A percentile compares a stretch with the other conserved stretches of the same genome.
Conservation (phyloP, 192 early-diverging fungal genomes). For the Rhizophagus clarus region DNA sequence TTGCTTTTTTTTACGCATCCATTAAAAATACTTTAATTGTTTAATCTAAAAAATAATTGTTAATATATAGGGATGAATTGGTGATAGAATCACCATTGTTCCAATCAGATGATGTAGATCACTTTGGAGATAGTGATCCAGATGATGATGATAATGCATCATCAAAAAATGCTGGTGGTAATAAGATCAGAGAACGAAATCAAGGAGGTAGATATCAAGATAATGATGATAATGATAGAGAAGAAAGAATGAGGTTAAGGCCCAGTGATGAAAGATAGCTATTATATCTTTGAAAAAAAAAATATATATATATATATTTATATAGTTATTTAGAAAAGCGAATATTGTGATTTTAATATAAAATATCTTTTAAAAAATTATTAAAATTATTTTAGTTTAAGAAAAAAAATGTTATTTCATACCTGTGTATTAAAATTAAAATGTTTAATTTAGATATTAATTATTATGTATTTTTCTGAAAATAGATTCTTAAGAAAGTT, state of each 20-base stretch:
- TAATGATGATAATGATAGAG: neutral
- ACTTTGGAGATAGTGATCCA: conserved; percentile 43
- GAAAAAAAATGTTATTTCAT: too few species aligned
- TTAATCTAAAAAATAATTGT: neutral
- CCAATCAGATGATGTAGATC: conserved; percentile 37
- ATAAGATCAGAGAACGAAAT: neutral
- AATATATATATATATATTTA: too few species aligned
- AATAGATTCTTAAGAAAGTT: too few species aligned
- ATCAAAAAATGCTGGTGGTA: neutral
- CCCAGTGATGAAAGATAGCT: neutral
- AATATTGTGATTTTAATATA: too few species aligned
- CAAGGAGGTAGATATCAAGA: neutral
- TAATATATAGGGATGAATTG: conserved; percentile 47
- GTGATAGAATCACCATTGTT: conserved; percentile 45
- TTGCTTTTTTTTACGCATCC: neutral
- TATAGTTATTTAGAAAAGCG: neutral
- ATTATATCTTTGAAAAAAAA: neutral
- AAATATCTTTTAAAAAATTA: too few species aligned
- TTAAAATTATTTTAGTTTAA: too few species aligned
- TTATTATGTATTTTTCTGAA: too few species aligned
- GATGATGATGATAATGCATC: conserved; percentile 23
- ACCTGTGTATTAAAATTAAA: too few species aligned
- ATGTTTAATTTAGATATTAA: too few species aligned
- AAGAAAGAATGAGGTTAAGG: conserved; percentile 8
- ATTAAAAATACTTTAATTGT: neutral